Percentiles rank a stretch among this genome's conserved stretches.
Evolutionary conservation across 495 filamentous ascomycete species (phyloP).

Genomic region (Lineolata rhizophorae): DNA sequence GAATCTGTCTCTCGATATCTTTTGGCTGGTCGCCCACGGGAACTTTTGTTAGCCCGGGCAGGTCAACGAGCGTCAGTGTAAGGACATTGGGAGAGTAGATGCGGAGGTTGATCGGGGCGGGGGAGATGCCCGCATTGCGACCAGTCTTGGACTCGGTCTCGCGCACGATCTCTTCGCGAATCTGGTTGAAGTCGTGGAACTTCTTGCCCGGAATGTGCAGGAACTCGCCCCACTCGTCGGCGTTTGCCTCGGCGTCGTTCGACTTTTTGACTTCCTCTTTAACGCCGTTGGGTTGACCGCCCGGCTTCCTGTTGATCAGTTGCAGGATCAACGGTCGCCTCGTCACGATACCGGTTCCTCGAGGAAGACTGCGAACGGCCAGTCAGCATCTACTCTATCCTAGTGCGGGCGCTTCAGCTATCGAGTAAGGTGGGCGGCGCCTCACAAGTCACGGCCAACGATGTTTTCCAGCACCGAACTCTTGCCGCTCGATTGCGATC

Average conservation of each 20-base stretch:
- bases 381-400: constrained; percentile 8
- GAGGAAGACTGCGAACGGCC: constrained; percentile 55
- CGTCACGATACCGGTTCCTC: constrained; percentile 95
- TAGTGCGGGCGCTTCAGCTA: too few species aligned
- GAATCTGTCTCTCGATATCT: constrained; percentile 95
- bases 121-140: constrained; percentile 87
- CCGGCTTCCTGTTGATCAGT: constrained; percentile 70
- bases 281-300: constrained; percentile 50
- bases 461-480: constrained; percentile 99
- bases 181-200: constrained; percentile 98
- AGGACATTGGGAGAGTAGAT: constrained; percentile 98
- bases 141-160: constrained; percentile 96
- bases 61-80: constrained; percentile 89
- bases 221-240: constrained; percentile 98
- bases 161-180: constrained; percentile 89
- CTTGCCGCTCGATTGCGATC: constrained; percentile 98
- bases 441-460: constrained; percentile 95
- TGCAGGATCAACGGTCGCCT: constrained; percentile 90
- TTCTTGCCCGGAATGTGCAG: constrained; percentile 96
- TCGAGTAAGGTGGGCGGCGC: constrained; percentile 7
- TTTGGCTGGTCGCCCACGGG: constrained; percentile 96
- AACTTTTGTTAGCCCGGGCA: constrained; percentile 93
- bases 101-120: constrained; percentile 85
- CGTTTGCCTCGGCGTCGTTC: constrained; percentile 66
- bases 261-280: constrained; percentile 46